These are phyloP conservation scores for Geranium incanum DNA, from an alignment of 441 rosid genomes.

Conservation along the genomic window DNA sequence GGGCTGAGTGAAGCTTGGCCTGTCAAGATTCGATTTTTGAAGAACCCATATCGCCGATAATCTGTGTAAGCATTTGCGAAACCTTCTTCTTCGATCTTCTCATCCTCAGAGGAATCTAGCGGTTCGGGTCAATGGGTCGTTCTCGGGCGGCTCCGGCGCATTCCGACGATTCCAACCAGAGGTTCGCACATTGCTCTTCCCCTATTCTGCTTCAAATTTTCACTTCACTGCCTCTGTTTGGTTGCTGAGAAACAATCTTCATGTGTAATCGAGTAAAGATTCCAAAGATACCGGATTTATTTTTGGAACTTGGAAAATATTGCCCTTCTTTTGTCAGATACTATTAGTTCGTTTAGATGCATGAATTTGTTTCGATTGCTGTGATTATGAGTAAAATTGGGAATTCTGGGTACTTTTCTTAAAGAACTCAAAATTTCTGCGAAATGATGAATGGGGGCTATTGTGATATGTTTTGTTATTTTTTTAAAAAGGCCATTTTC, in stretches of 20 bases:
- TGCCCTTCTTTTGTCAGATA: neutral
- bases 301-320: neutral
- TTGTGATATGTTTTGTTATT: neutral
- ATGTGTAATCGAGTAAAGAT: neutral
- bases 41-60: neutral
- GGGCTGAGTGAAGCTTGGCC: neutral
- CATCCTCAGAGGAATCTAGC: neutral
- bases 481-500: neutral
- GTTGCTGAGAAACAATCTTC: neutral
- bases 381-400: neutral
- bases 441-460: neutral
- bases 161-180: conserved; percentile 39
- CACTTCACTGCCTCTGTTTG: neutral
- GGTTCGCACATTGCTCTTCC: conserved; percentile 31
- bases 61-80: neutral
- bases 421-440: neutral
- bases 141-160: conserved; percentile 41
- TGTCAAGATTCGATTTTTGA: neutral
- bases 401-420: neutral
- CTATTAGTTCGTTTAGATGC: neutral
- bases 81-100: neutral
- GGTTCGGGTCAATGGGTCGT: conserved; percentile 44
- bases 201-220: neutral
- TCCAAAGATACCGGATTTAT: neutral
- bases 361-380: neutral